Percentiles rank a stretch among this genome's conserved stretches.
These are phyloP conservation scores for Limtongia smithiae DNA, from an alignment of 805 yeast genomes.

Conservation along the genomic window DNA sequence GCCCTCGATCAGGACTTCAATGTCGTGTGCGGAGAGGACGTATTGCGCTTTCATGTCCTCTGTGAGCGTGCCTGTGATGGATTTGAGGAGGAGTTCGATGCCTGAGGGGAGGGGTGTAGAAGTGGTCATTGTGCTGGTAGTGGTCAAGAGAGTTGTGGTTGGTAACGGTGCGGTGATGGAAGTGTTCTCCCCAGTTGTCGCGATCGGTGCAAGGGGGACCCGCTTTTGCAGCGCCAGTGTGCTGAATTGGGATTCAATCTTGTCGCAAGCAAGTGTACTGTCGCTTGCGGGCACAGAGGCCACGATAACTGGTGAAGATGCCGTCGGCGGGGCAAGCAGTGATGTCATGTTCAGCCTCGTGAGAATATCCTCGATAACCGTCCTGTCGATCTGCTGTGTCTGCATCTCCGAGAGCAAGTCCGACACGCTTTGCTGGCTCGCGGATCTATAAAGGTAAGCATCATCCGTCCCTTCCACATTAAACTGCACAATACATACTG, in stretches of 20 bases:
- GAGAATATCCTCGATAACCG: not conserved
- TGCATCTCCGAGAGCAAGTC: not conserved
- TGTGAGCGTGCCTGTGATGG: constrained; percentile 37
- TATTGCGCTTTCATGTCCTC: constrained; percentile 42
- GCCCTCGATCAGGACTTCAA: constrained; percentile 35
- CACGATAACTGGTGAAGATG: too few relatives aligned
- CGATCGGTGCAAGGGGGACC: too few relatives aligned
- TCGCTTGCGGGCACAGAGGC: too few relatives aligned
- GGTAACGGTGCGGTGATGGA: not conserved
- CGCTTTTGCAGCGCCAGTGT: too few relatives aligned
- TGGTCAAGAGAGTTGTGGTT: not conserved
- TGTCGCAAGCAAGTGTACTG: too few relatives aligned
- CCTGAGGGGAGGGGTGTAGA: not conserved
- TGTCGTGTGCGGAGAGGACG: constrained; percentile 34
- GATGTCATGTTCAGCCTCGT: not conserved
- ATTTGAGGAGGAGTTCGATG: constrained; percentile 23
- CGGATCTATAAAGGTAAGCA: constrained; percentile 2
- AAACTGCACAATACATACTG: constrained; percentile 32
- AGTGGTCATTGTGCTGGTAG: not conserved
- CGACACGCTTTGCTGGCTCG: not conserved
- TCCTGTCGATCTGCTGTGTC: not conserved
- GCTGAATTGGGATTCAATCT: too few relatives aligned
- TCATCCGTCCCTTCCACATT: not conserved
- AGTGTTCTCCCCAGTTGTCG: not conserved
- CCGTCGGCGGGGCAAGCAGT: too few relatives aligned